Percentiles rank a stretch among this genome's conserved stretches.
phyloP scores from a whole-genome alignment of 176 grass and related monocot genomes.

The Microstegium vimineum region DNA sequence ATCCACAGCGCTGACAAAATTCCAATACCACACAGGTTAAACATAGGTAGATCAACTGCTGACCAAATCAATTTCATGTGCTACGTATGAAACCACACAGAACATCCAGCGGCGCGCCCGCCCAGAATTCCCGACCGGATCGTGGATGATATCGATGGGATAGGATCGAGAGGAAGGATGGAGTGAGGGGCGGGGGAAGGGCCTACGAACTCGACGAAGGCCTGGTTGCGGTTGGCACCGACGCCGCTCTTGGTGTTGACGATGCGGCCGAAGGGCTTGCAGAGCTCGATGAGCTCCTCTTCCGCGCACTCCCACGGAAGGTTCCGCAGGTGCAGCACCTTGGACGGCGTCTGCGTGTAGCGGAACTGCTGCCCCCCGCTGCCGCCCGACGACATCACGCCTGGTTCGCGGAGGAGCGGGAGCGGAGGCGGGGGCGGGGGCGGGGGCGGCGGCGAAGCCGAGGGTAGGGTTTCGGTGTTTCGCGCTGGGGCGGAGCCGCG shows the following conservation, averaged over 20 bases:
- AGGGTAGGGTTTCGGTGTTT: conserved; percentile 27
- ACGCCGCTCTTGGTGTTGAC: conserved; percentile 89
- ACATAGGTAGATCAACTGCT: conserved; percentile 5
- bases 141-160: neutral
- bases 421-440: neutral
- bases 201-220: conserved; percentile 93
- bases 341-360: conserved; percentile 88
- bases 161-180: neutral
- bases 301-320: conserved; percentile 88
- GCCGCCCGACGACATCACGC: conserved; percentile 58
- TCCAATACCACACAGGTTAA: neutral
- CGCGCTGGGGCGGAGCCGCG: neutral
- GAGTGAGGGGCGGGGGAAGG: neutral
- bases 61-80: neutral
- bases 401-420: neutral
- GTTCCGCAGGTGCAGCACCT: conserved; percentile 93
- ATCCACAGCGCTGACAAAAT: conserved; percentile 1
- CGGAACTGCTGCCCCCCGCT: conserved; percentile 69
- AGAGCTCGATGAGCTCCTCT: conserved; percentile 92
- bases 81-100: neutral
- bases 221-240: conserved; percentile 93
- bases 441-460: neutral
- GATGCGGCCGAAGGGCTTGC: conserved; percentile 90
- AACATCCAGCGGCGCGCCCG: neutral
- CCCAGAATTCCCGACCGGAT: neutral